Evolutionary conservation across 768 basidiomycete genomes (phyloP).

Genomic region (Trametes maxima): DNA sequence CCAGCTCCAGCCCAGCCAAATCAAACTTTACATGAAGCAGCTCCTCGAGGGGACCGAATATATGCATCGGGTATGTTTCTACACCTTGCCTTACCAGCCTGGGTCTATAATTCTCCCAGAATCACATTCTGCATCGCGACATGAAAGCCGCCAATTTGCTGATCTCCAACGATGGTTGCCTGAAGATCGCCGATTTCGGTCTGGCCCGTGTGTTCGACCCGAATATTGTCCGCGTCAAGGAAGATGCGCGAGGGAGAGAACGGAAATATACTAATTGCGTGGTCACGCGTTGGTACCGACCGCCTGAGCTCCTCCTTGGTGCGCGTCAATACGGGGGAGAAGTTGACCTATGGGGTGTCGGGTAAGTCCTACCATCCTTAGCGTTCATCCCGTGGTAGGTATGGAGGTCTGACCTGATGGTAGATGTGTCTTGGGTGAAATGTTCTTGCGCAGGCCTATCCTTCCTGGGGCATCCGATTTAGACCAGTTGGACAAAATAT

Average conservation of each 20-base stretch:
- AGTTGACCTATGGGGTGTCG: slow-evolving; percentile 98
- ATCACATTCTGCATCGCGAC: slow-evolving; percentile 95
- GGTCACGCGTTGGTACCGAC: slow-evolving; percentile 93
- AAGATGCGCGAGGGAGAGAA: slow-evolving; percentile 49
- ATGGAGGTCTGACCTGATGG: background rate
- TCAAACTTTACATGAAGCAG: slow-evolving; percentile 96
- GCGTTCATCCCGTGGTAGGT: background rate
- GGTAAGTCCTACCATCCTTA: slow-evolving; percentile 49
- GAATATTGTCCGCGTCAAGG: slow-evolving; percentile 39
- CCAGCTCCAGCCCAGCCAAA: slow-evolving; percentile 77
- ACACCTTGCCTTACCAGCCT: slow-evolving; percentile 2
- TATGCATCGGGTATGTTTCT: slow-evolving; percentile 79
- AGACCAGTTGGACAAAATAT: slow-evolving; percentile 92
- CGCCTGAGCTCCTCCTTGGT: slow-evolving; percentile 89
- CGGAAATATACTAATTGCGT: slow-evolving; percentile 94
- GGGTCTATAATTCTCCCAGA: slow-evolving; percentile 49
- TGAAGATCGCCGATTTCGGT: slow-evolving; percentile 96
- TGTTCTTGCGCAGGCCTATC: slow-evolving; percentile 88
- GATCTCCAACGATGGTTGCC: slow-evolving; percentile 80
- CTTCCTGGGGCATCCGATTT: slow-evolving; percentile 85
- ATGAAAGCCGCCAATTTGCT: slow-evolving; percentile 99
- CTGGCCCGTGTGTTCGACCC: slow-evolving; percentile 82
- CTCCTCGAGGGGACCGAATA: slow-evolving; percentile 95
- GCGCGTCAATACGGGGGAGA: slow-evolving; percentile 89
- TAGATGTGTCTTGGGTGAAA: slow-evolving; percentile 96